These are phyloP conservation scores for Naganishia vaughanmartiniae DNA, from an alignment of 768 basidiomycete species.

Conservation along the genomic window DNA sequence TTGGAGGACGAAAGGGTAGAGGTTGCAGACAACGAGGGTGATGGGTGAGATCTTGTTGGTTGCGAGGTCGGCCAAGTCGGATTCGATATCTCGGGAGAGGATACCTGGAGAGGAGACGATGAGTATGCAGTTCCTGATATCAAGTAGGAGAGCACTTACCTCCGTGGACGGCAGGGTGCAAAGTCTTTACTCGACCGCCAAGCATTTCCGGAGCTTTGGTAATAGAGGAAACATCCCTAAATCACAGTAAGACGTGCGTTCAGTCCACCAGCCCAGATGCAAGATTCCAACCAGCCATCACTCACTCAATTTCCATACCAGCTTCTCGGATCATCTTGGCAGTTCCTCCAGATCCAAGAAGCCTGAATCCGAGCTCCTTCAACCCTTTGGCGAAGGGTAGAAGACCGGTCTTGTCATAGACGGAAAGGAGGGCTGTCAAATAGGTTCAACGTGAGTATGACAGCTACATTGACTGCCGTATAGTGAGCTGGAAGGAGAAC, in stretches of 20 bases:
- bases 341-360: slow-evolving; percentile 94
- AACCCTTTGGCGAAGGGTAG: slow-evolving; percentile 86
- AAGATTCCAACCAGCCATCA: slow-evolving; percentile 30
- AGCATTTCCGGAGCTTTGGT: slow-evolving; percentile 99
- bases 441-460: background rate
- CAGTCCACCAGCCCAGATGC: background rate
- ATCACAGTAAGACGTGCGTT: background rate
- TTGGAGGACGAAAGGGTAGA: slow-evolving; percentile 93
- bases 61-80: slow-evolving; percentile 80
- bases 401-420: slow-evolving; percentile 91
- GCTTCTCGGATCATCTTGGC: slow-evolving; percentile 96
- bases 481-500: background rate
- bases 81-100: slow-evolving; percentile 83
- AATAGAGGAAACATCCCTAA: slow-evolving; percentile 92
- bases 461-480: background rate
- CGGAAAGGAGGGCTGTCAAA: slow-evolving; percentile 74
- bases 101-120: slow-evolving; percentile 63
- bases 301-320: slow-evolving; percentile 84
- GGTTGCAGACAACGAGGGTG: slow-evolving; percentile 96
- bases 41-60: slow-evolving; percentile 85
- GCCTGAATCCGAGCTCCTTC: slow-evolving; percentile 71
- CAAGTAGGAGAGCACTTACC: slow-evolving; percentile 57
- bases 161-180: slow-evolving; percentile 96
- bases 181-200: slow-evolving; percentile 94
- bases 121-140: background rate